Percentiles rank a stretch among this genome's conserved stretches.
These are phyloP conservation scores for Penicillium cosmopolitanum DNA, from an alignment of 495 filamentous ascomycete species.

Conservation along the genomic window DNA sequence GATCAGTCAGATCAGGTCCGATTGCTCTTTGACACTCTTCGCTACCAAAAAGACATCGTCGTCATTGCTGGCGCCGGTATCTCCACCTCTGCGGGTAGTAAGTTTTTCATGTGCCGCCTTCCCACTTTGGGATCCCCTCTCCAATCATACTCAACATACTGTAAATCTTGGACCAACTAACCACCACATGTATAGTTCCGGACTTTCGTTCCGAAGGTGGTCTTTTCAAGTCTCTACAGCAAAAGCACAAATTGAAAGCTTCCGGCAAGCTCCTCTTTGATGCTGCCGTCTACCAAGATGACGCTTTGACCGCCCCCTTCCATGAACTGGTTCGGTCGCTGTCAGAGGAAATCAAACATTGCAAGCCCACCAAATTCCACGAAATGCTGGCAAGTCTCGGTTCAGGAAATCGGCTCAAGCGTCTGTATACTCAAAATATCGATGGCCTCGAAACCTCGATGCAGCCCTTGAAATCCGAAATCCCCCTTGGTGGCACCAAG, in stretches of 20 bases:
- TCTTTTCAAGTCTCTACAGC: slow-evolving; percentile 80
- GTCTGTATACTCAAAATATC: slow-evolving; percentile 94
- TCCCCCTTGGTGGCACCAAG: slow-evolving; percentile 69
- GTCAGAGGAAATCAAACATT: slow-evolving; percentile 59
- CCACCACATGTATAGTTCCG: slow-evolving; percentile 68
- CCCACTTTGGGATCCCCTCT: slow-evolving; percentile 57
- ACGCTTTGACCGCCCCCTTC: slow-evolving; percentile 83
- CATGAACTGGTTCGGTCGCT: slow-evolving; percentile 90
- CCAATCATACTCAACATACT: neutral
- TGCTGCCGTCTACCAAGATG: slow-evolving; percentile 93
- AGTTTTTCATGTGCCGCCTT: slow-evolving; percentile 53
- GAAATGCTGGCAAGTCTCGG: slow-evolving; percentile 89
- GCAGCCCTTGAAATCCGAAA: slow-evolving; percentile 73
- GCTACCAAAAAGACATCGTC: slow-evolving; percentile 91
- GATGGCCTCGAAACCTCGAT: slow-evolving; percentile 91
- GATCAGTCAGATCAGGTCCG: slow-evolving; percentile 64
- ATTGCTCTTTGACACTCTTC: slow-evolving; percentile 72
- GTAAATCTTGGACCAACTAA: neutral
- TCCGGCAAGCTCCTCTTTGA: slow-evolving; percentile 97
- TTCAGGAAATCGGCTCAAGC: slow-evolving; percentile 85
- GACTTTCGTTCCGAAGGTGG: slow-evolving; percentile 93
- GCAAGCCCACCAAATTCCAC: slow-evolving; percentile 87
- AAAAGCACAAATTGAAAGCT: slow-evolving; percentile 85
- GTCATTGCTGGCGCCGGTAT: slow-evolving; percentile 96
- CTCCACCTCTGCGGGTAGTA: slow-evolving; percentile 94